Conservation (phyloP, 331 rosid species). For the Prunus yedoensis region DNA sequence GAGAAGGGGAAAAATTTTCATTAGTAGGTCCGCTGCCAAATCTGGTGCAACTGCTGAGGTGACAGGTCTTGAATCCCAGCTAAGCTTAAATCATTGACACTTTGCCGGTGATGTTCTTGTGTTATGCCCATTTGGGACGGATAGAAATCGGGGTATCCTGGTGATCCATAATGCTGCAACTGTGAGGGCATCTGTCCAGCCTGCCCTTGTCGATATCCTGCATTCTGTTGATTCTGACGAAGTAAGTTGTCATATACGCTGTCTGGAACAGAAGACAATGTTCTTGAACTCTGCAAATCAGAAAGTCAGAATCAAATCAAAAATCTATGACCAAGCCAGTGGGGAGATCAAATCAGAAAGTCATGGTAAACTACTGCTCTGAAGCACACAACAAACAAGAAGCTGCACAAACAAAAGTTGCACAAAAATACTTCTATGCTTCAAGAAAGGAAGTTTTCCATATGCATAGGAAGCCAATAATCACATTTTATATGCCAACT, state of each 20-base stretch:
- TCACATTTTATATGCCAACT: too few species aligned
- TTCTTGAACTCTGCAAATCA: constrained; percentile 50
- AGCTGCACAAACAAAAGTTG: neutral
- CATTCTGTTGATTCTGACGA: constrained; percentile 32
- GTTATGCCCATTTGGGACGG: constrained; percentile 25
- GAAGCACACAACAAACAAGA: neutral
- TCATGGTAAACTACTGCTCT: neutral
- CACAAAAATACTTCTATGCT: neutral
- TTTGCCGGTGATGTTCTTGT: constrained; percentile 36
- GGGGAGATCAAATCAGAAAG: neutral
- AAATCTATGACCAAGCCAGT: neutral
- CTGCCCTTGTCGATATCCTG: constrained; percentile 29
- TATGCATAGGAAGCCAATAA: too few species aligned
- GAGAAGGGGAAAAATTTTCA: neutral
- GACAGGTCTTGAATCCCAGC: constrained; percentile 32
- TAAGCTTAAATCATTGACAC: constrained; percentile 8
- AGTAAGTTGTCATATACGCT: constrained; percentile 28
- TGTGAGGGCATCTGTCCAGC: constrained; percentile 29
- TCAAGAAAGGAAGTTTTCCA: neutral
- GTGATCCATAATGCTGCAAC: constrained; percentile 28
- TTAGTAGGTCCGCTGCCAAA: constrained; percentile 48
- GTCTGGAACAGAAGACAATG: constrained; percentile 26
- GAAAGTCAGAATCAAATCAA: too few species aligned
- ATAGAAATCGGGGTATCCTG: constrained; percentile 32
- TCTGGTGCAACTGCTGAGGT: constrained; percentile 41